phyloP scores from a whole-genome alignment of 2,329 filamentous ascomycete genomes.

The Scleromitrula shiraiana region DNA sequence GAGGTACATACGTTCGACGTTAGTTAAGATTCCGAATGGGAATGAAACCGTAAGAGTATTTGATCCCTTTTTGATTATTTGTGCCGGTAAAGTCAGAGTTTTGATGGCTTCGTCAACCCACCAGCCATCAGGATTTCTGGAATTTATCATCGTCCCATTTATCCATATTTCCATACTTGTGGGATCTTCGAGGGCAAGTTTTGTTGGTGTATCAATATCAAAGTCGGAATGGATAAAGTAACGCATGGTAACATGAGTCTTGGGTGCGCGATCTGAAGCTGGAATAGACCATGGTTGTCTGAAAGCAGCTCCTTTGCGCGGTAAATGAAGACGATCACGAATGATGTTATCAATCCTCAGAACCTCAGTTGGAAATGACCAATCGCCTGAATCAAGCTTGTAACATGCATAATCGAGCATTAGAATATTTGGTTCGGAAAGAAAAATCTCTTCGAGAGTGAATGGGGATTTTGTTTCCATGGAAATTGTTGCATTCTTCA shows the following conservation, averaged over 20 bases:
- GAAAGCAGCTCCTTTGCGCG: slow-evolving; percentile 23
- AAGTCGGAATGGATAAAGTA: slow-evolving; percentile 24
- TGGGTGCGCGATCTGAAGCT: slow-evolving; percentile 16
- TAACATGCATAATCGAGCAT: slow-evolving; percentile 28
- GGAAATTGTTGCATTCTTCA: no score
- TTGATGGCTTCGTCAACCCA: slow-evolving; percentile 30
- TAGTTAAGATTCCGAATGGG: slow-evolving; percentile 26
- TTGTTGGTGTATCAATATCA: slow-evolving; percentile 8
- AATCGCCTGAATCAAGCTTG: slow-evolving; percentile 19
- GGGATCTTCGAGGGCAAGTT: slow-evolving; percentile 26
- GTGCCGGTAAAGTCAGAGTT: slow-evolving; percentile 18
- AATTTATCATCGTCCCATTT: slow-evolving; percentile 14
- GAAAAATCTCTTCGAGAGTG: slow-evolving; percentile 10
- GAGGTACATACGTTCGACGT: slow-evolving; percentile 28
- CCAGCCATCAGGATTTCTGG: slow-evolving; percentile 13
- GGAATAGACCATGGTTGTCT: slow-evolving; percentile 27
- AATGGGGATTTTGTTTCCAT: no score
- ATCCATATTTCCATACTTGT: slow-evolving; percentile 19
- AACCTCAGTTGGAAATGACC: slow-evolving; percentile 22
- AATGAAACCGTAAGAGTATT: slow-evolving; percentile 22
- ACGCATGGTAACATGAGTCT: slow-evolving; percentile 17
- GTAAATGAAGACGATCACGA: slow-evolving; percentile 21
- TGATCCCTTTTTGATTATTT: slow-evolving; percentile 18
- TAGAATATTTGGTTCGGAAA: slow-evolving; percentile 29
- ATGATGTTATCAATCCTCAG: slow-evolving; percentile 28